These are phyloP conservation scores for Alnus glutinosa DNA, from an alignment of 306 rosid species.

Conservation along the genomic window DNA sequence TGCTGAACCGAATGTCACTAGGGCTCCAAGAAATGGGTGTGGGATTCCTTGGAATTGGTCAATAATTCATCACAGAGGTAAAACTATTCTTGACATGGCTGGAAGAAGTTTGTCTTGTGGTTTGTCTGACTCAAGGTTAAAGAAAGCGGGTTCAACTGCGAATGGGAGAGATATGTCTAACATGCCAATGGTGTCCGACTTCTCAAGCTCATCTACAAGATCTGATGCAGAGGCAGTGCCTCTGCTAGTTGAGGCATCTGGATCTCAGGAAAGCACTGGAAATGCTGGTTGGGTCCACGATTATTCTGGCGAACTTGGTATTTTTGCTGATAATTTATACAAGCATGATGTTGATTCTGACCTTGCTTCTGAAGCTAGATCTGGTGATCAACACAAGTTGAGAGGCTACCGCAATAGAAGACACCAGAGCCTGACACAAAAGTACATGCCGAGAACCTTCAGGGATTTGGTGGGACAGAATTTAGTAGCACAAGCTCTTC, in stretches of 20 bases:
- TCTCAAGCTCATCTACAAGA: conserved; percentile 64
- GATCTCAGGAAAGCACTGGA: conserved; percentile 78
- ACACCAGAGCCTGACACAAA: conserved; percentile 87
- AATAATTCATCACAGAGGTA: conserved; percentile 91
- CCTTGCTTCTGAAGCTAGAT: conserved; percentile 92
- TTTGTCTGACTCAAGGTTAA: conserved; percentile 76
- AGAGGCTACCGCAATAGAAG: conserved; percentile 57
- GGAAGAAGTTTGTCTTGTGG: conserved; percentile 97
- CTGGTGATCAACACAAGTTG: conserved; percentile 58
- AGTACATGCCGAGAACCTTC: conserved; percentile 82
- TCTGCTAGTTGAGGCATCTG: conserved; percentile 79
- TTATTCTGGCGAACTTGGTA: conserved; percentile 91
- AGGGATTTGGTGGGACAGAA: conserved; percentile 90
- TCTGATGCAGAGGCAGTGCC: conserved; percentile 85
- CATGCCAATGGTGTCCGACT: conserved; percentile 69
- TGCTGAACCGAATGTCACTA: conserved; percentile 61
- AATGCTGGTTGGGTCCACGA: conserved; percentile 76
- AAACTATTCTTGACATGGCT: conserved; percentile 86
- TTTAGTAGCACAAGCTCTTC: conserved; percentile 92
- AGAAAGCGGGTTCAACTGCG: conserved; percentile 56
- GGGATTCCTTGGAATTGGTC: conserved; percentile 99
- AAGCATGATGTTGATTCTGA: conserved; percentile 84
- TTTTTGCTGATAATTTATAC: conserved; percentile 76
- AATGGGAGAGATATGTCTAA: conserved; percentile 60
- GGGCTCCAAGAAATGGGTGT: conserved; percentile 90